Evolutionary conservation across 2,329 filamentous ascomycete genomes (phyloP), one percentile per base, ranked within the genome.

Genomic region (Diaporthe destruens): DNA sequence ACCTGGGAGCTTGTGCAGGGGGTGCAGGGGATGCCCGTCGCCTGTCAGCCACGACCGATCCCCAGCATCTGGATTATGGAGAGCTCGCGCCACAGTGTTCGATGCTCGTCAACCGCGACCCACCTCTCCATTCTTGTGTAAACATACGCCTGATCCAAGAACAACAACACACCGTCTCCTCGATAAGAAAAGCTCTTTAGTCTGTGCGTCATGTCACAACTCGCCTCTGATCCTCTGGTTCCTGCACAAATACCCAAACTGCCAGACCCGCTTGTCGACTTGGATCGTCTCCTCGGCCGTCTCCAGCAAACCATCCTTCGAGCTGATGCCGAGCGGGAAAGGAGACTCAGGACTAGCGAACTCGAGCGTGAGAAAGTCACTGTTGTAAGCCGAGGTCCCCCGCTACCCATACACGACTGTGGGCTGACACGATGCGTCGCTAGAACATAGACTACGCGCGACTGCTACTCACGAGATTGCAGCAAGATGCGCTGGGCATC

Each of bases 391-490:
- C 9, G 8, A 25, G 12, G 25, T 29, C 7, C 6, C 20, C 18
- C 47, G 11, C 51, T 74, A 61, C 20, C 39, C 49, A 20, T 29
- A 16, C 14, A 14, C 25, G 18, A 18, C 47, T 23, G 42, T 29
- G 12, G 72, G 71, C 51, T 77, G 51, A 72, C 23, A 67, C 69
- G 29, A 49, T 68, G 11, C 25, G 32, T 20, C 75, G 20, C 44
- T 34, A 93, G 89, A 95, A 94, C 77, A 85, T 96, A 74, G 89
- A 93, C 76, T 90, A 93, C 79, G 93, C 93, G 25, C 89, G 91
- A 53, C 87, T 86, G 0, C 86, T 93, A 39, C 88, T 95, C 71
- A 87, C 92, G 25, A 90, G 87, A 73, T 87, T 94, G 54, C 93
- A 95, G 80, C 92, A 94, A 77, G 89, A 93, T 76, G 87, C 90